Evolutionary conservation across 2,329 filamentous ascomycete species (phyloP).

Genomic region (Scolecobasidium constrictum): DNA sequence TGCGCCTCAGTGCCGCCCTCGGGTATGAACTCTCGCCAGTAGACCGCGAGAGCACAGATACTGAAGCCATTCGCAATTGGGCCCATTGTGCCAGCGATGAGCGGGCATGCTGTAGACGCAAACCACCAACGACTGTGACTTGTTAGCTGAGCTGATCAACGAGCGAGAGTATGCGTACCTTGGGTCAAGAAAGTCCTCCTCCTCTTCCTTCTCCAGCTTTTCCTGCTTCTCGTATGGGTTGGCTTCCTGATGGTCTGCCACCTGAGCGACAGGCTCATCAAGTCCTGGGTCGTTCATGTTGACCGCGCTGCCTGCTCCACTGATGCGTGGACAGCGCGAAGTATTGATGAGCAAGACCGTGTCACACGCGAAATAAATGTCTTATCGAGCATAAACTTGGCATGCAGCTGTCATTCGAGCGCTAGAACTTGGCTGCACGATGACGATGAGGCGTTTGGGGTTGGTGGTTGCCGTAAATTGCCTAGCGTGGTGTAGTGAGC

Average conservation of each 20-base stretch:
- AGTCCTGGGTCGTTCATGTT: conserved; percentile 44
- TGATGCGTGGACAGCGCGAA: too few species aligned
- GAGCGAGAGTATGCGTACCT: conserved; percentile 24
- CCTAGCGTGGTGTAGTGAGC: too few species aligned
- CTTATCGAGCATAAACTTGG: too few species aligned
- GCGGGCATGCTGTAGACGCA: conserved; percentile 46
- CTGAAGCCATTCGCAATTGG: conserved; percentile 45
- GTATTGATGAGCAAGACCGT: too few species aligned
- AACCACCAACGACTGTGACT: conserved; percentile 46
- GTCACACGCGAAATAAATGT: too few species aligned
- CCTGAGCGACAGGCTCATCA: conserved; percentile 36
- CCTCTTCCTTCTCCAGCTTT: conserved; percentile 26
- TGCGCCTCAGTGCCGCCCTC: conserved; percentile 32
- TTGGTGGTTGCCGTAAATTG: too few species aligned
- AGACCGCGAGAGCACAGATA: conserved; percentile 43
- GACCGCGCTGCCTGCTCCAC: too few species aligned
- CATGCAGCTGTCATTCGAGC: too few species aligned
- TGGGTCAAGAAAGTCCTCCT: conserved; percentile 32
- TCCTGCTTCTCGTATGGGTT: conserved; percentile 20
- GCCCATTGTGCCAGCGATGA: conserved; percentile 45
- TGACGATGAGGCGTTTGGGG: too few species aligned
- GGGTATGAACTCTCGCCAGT: conserved; percentile 44
- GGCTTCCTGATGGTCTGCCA: conserved; percentile 33
- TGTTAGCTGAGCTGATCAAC: not conserved
- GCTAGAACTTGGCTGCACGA: too few species aligned